Evolutionary conservation across 2,329 filamentous ascomycete species (phyloP).

Genomic region (Pestalotiopsis sp.): DNA sequence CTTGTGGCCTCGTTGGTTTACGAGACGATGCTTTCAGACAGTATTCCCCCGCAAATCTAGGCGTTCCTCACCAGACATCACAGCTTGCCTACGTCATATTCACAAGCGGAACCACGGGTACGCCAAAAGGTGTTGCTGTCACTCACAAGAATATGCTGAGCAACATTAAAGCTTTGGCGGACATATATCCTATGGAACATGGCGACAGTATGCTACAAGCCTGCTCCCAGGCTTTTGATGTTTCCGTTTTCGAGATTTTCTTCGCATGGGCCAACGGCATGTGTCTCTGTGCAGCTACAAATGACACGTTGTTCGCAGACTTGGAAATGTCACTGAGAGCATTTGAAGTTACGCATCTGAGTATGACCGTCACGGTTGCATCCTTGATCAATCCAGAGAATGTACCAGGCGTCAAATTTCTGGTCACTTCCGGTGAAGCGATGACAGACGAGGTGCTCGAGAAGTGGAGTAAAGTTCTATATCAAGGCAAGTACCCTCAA

Average conservation of each 20-base stretch:
- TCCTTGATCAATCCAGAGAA: constrained; percentile 70
- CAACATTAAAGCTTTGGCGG: constrained; percentile 69
- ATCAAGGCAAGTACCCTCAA: constrained; percentile 58
- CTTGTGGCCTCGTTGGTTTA: constrained; percentile 36
- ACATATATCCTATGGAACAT: constrained; percentile 62
- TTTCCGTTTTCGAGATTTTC: constrained; percentile 90
- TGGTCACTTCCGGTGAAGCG: constrained; percentile 82
- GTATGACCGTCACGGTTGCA: constrained; percentile 84
- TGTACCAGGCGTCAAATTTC: constrained; percentile 71
- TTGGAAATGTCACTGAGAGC: constrained; percentile 67
- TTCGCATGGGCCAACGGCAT: constrained; percentile 80
- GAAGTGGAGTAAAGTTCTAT: constrained; percentile 71
- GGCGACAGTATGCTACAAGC: constrained; percentile 73
- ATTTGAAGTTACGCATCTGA: constrained; percentile 75
- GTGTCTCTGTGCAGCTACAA: constrained; percentile 74
- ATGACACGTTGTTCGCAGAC: constrained; percentile 74
- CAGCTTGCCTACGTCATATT: constrained; percentile 77
- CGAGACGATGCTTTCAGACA: constrained; percentile 26
- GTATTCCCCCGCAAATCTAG: constrained; percentile 39
- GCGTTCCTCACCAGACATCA: constrained; percentile 41
- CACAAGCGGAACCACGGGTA: constrained; percentile 81
- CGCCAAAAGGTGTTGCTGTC: constrained; percentile 78
- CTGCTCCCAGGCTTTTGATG: constrained; percentile 83
- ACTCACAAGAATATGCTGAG: constrained; percentile 76
- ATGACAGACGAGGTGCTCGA: constrained; percentile 72